Percentiles rank a stretch among this genome's conserved stretches.
These are phyloP conservation scores for Blumeriella jaapii DNA, from an alignment of 2,329 filamentous ascomycete genomes.

Conservation along the genomic window DNA sequence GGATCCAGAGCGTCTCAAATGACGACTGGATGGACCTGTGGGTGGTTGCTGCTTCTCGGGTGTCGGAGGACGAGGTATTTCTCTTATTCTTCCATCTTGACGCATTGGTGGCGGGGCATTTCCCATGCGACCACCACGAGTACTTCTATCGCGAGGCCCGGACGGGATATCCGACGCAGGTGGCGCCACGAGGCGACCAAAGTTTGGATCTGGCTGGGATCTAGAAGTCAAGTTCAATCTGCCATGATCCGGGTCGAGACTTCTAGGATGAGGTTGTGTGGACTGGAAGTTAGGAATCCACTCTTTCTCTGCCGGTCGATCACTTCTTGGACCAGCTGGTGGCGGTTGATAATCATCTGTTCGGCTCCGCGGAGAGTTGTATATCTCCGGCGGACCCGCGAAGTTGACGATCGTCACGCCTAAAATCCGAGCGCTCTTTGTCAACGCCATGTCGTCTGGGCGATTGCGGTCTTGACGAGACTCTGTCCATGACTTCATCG, in stretches of 20 bases:
- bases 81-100: slow-evolving; percentile 15
- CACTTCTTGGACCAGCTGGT: slow-evolving; percentile 26
- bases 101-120: slow-evolving; percentile 14
- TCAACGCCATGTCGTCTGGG: slow-evolving; percentile 35
- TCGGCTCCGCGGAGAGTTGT: slow-evolving; percentile 15
- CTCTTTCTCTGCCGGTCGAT: slow-evolving; percentile 37
- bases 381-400: slow-evolving; percentile 14
- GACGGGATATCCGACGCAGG: slow-evolving; percentile 37
- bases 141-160: slow-evolving; percentile 43
- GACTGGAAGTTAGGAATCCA: slow-evolving; percentile 34
- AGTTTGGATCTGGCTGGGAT: slow-evolving; percentile 46
- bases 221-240: slow-evolving; percentile 27
- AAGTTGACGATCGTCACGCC: slow-evolving; percentile 22
- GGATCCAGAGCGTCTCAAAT: slow-evolving; percentile 19
- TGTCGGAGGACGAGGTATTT: slow-evolving; percentile 22
- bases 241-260: slow-evolving; percentile 38
- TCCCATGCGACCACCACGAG: slow-evolving; percentile 22
- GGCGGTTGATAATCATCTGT: slow-evolving; percentile 21
- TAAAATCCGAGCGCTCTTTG: slow-evolving; percentile 27
- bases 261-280: slow-evolving; percentile 28
- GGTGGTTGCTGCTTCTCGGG: slow-evolving; percentile 26
- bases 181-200: slow-evolving; percentile 47
- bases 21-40: slow-evolving; percentile 26
- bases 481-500: slow-evolving; percentile 23
- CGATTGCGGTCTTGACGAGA: slow-evolving; percentile 34